Percentiles rank a stretch among this genome's conserved stretches.
phyloP scores from a whole-genome alignment of 2,329 filamentous ascomycete species.

The Xylaria sp. region DNA sequence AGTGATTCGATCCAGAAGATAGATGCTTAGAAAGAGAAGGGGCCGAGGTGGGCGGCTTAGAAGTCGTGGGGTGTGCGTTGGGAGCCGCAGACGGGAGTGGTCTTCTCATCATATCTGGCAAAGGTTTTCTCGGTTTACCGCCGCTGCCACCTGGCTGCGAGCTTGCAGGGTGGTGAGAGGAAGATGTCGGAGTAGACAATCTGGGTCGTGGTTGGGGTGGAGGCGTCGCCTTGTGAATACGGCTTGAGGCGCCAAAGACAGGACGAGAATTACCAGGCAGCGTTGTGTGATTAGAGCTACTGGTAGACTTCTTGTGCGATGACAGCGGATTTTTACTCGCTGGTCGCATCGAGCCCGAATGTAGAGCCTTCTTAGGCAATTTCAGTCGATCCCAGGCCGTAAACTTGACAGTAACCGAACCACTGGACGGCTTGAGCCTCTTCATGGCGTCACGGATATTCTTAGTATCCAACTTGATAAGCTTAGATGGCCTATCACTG shows the following conservation, averaged over 20 bases:
- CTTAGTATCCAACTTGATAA: constrained; percentile 32
- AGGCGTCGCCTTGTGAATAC: constrained; percentile 11
- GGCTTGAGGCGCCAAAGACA: not conserved
- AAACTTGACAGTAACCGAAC: constrained; percentile 29
- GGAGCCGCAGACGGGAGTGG: constrained; percentile 25
- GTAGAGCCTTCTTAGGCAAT: constrained; percentile 17
- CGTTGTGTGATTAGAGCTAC: not conserved
- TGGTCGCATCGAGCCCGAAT: constrained; percentile 29
- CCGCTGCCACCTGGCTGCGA: constrained; percentile 16
- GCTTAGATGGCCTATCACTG: constrained; percentile 28
- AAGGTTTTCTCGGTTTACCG: constrained; percentile 28
- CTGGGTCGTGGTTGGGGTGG: constrained; percentile 16
- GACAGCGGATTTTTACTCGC: constrained; percentile 24
- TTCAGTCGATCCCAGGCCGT: constrained; percentile 27
- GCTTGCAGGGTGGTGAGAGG: constrained; percentile 7
- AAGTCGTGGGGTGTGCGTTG: constrained; percentile 15
- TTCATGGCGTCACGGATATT: constrained; percentile 21
- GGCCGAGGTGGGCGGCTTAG: not conserved
- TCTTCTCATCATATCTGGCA: constrained; percentile 29
- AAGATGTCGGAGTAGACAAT: constrained; percentile 18
- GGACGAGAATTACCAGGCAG: constrained; percentile 5
- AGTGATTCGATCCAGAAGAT: not conserved
- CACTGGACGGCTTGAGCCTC: constrained; percentile 20
- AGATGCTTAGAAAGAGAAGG: not conserved
- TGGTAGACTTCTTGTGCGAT: constrained; percentile 14